phyloP scores from a whole-genome alignment of 306 rosid species.

The Prunus mira region DNA sequence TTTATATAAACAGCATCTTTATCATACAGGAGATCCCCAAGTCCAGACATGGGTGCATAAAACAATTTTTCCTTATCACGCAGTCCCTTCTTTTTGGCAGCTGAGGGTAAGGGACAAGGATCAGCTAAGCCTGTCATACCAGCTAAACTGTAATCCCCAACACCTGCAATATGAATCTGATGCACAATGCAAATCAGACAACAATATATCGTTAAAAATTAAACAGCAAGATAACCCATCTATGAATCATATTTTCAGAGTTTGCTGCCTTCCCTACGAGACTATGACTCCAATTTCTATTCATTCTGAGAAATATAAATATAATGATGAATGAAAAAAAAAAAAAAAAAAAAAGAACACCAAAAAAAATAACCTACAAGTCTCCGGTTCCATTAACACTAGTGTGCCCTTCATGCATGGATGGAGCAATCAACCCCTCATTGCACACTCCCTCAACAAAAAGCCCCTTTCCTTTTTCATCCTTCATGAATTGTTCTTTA shows the following conservation, averaged over 20 bases:
- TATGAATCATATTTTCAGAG: background rate
- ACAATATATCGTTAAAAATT: background rate
- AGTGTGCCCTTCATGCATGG: no score
- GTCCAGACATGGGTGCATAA: conserved; percentile 96
- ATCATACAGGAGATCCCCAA: conserved; percentile 92
- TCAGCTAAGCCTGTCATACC: conserved; percentile 59
- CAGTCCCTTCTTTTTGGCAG: conserved; percentile 95
- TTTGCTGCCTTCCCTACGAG: background rate
- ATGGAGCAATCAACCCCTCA: no score
- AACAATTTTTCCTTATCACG: conserved; percentile 89
- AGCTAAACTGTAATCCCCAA: conserved; percentile 79
- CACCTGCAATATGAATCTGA: conserved; percentile 96
- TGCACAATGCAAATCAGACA: conserved; percentile 24
- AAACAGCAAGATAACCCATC: background rate
- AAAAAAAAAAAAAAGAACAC: no score
- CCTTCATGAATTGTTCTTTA: no score
- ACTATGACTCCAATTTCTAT: no score
- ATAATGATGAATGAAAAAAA: no score
- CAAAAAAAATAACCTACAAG: no score
- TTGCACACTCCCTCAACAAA: no score
- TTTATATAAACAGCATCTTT: conserved; percentile 93
- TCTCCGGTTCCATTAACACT: no score
- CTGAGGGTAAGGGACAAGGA: conserved; percentile 97
- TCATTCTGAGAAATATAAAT: no score
- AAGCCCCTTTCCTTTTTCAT: no score